Evolutionary conservation across 2,329 filamentous ascomycete genomes (phyloP).

Genomic region (Colletotrichum sp.): DNA sequence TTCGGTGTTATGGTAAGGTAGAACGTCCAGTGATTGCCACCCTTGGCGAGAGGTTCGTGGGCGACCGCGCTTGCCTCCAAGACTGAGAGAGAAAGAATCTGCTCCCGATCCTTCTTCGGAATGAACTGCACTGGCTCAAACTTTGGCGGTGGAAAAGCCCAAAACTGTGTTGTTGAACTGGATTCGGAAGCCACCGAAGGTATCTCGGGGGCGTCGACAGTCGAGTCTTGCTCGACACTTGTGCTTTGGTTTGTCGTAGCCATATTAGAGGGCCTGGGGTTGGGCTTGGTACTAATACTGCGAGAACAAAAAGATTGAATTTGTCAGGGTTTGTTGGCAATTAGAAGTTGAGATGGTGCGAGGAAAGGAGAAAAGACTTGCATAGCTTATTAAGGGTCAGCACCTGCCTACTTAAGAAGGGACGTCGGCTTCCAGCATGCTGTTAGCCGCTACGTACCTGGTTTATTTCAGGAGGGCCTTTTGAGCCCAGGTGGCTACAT

Average conservation of each 20-base stretch:
- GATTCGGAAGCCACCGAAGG: not conserved
- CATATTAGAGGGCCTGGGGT: too few species aligned
- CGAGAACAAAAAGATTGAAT: too few species aligned
- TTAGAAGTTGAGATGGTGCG: too few species aligned
- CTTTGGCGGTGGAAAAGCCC: not conserved
- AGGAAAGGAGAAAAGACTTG: too few species aligned
- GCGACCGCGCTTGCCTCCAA: not conserved
- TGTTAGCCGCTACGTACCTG: too few species aligned
- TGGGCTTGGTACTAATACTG: too few species aligned
- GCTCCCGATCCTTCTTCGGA: not conserved
- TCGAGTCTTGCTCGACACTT: not conserved
- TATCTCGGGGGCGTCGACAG: accelerated
- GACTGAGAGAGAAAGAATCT: not conserved
- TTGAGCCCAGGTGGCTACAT: too few species aligned
- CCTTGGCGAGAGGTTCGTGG: not conserved
- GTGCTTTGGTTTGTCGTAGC: not conserved
- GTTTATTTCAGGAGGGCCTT: too few species aligned
- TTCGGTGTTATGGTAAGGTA: not conserved
- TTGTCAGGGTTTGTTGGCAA: too few species aligned
- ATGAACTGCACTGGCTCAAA: not conserved
- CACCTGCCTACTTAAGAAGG: too few species aligned
- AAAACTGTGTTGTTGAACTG: accelerated
- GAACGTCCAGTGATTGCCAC: not conserved
- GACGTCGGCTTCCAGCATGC: too few species aligned
- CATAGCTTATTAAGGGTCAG: too few species aligned